Conservation (phyloP, 2,329 filamentous ascomycete genomes). For the Aspergillus terreus region DNA sequence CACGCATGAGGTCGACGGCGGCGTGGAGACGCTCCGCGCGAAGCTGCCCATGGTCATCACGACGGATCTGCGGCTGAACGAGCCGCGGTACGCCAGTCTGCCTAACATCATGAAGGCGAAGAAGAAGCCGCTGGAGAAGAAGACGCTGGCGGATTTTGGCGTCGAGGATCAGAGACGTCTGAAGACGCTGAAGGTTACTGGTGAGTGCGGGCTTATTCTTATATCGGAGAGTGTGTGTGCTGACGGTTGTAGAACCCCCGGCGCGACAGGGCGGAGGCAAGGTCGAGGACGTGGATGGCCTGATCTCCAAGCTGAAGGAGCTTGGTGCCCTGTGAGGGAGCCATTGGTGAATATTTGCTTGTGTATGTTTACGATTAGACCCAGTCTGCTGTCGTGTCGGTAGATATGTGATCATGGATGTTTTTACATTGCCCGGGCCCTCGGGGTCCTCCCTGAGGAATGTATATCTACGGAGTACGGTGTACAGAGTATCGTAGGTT, state of each 20-base stretch:
- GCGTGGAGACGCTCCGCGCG: slow-evolving; percentile 80
- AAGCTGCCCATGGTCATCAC: slow-evolving; percentile 92
- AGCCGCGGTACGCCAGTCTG: slow-evolving; percentile 90
- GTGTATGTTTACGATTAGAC: neutral
- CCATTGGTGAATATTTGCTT: neutral
- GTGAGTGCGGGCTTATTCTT: slow-evolving; percentile 47
- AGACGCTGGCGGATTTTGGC: slow-evolving; percentile 77
- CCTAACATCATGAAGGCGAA: slow-evolving; percentile 99
- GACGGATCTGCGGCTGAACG: slow-evolving; percentile 89
- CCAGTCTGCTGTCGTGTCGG: neutral
- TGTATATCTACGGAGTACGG: too few relatives aligned
- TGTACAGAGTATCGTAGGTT: too few relatives aligned
- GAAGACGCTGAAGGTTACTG: slow-evolving; percentile 85
- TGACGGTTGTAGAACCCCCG: slow-evolving; percentile 64
- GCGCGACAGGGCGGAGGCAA: slow-evolving; percentile 89
- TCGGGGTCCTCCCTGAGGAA: too few relatives aligned
- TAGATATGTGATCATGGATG: neutral
- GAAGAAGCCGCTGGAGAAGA: slow-evolving; percentile 98
- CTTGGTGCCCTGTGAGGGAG: slow-evolving; percentile 72
- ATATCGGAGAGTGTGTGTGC: slow-evolving; percentile 2
- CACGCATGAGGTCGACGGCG: slow-evolving; percentile 90
- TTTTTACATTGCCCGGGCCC: neutral
- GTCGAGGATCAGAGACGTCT: slow-evolving; percentile 70
- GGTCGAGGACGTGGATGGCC: slow-evolving; percentile 94
- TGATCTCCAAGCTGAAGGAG: slow-evolving; percentile 92